Base-by-base conservation (phyloP, 2,329 filamentous ascomycete species). In the Aotearoamyces nothofagi region DNA sequence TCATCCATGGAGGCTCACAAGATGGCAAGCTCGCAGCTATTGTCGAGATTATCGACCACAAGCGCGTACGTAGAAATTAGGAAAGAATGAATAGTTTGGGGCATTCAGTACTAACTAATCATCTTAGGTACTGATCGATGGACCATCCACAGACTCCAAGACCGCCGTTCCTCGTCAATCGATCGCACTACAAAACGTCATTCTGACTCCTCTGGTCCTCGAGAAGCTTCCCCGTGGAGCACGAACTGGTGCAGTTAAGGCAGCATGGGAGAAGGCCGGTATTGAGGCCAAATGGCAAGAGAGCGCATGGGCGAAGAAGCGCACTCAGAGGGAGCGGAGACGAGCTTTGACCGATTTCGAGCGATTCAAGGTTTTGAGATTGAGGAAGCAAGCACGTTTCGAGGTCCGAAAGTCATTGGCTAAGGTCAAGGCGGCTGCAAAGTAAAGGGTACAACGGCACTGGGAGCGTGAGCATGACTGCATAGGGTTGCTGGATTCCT, bases 31-130 rank as follows among this genome's bases (percentile, higher is more conserved):
- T 96, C 52, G 92, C 86, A 53, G 68, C 77, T 53, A 87, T 98
- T 55, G 84, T 93, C 63, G 87, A 98, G 77, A 96, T 98, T 63
- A 90, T 98, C 67, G 90, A 98, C 68, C 87, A 98, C 79, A 94
- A 93, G 76, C 84, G 90, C 66, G 90, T 98, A 92, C 58, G 90
- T 83, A 56, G 12, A 19, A 17, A 16, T 22, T 26, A 23, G 9
- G 29, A n/a, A 32, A 19, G 12, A 17, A 22, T 15, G 33, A 30
- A 24, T 12, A 27, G 33, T 22, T 7, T 25, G 15, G 27, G 31
- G 41, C 24, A 26, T 33, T 40, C 35, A 40, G 40, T 39, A 43
- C 35, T 45, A 36, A 50, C 36, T 45, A 35, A 50, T 36, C 36
- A 16, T 29, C 51, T 42, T 60, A 98, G 90, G 82, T 84, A 63